A percentile compares a stretch with the other conserved stretches of the same genome.
These are phyloP conservation scores for Ormosia semicastrata DNA, from an alignment of 306 rosid species.

Conservation along the genomic window DNA sequence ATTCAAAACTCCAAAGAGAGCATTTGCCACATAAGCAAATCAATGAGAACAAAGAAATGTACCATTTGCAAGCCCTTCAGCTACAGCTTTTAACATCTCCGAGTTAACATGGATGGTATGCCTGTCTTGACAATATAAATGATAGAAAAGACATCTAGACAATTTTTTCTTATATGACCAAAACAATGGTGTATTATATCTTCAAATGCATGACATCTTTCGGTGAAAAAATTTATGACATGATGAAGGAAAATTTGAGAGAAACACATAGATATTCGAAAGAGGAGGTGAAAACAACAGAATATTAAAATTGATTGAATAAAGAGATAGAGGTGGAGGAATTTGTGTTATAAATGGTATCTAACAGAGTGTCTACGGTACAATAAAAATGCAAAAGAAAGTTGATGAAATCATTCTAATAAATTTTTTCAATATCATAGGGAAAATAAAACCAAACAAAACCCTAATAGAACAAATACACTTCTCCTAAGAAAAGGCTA, in stretches of 20 bases:
- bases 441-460: neutral
- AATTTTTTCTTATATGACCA: neutral
- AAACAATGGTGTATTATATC: neutral
- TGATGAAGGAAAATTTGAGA: neutral
- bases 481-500: no score
- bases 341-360: conserved; percentile 7
- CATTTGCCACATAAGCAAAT: neutral
- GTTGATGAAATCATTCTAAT: conserved; percentile 1
- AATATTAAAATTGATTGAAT: neutral
- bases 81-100: conserved; percentile 85
- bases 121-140: neutral
- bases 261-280: neutral
- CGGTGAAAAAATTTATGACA: neutral
- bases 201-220: neutral
- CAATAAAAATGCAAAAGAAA: conserved; percentile 7
- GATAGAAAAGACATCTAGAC: neutral
- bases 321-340: neutral
- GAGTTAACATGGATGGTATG: conserved; percentile 43
- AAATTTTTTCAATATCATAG: neutral
- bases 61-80: conserved; percentile 79
- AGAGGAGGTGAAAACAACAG: neutral
- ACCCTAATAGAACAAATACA: neutral
- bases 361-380: conserved; percentile 12
- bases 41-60: conserved; percentile 22
- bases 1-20: neutral